Evolutionary conservation across 192 early-diverging fungal species (phyloP).

Genomic region (Entophlyctis luteolus): DNA sequence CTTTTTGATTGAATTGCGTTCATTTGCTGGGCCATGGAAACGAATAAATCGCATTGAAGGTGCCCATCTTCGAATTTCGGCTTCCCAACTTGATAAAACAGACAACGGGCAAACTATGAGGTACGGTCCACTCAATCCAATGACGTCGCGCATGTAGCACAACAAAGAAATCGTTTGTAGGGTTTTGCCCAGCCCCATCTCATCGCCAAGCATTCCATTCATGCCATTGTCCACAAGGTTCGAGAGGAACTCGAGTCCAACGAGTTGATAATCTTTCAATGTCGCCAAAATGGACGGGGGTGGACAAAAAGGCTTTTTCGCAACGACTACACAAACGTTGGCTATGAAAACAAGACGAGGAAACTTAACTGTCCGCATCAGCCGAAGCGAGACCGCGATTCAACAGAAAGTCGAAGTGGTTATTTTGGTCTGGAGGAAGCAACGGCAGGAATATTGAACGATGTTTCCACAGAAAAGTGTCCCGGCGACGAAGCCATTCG

Average conservation of each 20-base stretch:
- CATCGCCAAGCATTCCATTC: conserved; percentile 75
- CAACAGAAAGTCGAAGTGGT: not conserved
- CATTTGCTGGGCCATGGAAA: conserved; percentile 61
- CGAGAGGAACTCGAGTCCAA: conserved; percentile 89
- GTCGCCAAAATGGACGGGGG: conserved; percentile 10
- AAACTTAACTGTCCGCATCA: not conserved
- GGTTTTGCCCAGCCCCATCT: conserved; percentile 67
- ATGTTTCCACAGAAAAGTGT: conserved; percentile 15
- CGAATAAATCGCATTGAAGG: conserved; percentile 50
- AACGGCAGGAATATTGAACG: conserved; percentile 18
- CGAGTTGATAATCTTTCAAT: conserved; percentile 79
- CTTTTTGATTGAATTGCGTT: conserved; percentile 32
- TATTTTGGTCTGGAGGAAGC: not conserved
- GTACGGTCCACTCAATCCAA: conserved; percentile 75
- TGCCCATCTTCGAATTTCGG: conserved; percentile 59
- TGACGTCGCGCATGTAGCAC: conserved; percentile 68
- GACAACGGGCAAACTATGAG: conserved; percentile 85
- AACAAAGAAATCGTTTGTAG: conserved; percentile 91
- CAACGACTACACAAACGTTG: not conserved
- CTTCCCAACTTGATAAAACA: conserved; percentile 85
- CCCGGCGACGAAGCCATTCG: not conserved
- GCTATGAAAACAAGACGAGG: not conserved
- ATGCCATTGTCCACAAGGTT: conserved; percentile 90
- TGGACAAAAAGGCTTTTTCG: not conserved
- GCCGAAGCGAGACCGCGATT: not conserved